A percentile compares a stretch with the other conserved stretches of the same genome.
These are phyloP conservation scores for Monilinia laxa DNA, from an alignment of 2,329 filamentous ascomycete genomes.

Conservation along the genomic window DNA sequence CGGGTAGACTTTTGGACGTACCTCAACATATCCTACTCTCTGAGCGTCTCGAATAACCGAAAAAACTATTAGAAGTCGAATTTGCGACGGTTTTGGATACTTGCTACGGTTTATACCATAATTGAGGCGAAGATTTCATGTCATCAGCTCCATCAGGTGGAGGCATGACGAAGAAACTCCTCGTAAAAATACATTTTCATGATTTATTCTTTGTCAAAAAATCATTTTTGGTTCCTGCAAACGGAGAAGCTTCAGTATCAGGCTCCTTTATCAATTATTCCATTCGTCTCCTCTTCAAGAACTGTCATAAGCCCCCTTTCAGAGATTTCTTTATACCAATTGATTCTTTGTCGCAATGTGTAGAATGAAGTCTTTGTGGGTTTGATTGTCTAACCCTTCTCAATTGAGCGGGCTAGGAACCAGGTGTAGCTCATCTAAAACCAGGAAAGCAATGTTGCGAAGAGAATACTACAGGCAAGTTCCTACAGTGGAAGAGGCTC, in stretches of 20 bases:
- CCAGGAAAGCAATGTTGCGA: not conserved
- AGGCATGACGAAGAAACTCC: not conserved
- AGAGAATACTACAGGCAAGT: not conserved
- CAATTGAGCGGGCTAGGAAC: not conserved
- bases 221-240: not conserved
- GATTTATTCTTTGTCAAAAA: not conserved
- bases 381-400: not conserved
- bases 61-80: not conserved
- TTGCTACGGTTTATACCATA: not conserved
- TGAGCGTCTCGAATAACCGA: not conserved
- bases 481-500: not conserved
- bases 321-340: not conserved
- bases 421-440: not conserved
- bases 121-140: not conserved
- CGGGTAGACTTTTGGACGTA: not conserved
- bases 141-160: not conserved
- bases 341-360: not conserved
- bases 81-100: not conserved
- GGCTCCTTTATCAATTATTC: conserved; percentile 1
- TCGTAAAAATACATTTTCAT: not conserved
- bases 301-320: not conserved
- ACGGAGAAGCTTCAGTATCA: not conserved
- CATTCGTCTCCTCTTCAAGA: not conserved
- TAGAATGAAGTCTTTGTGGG: not conserved
- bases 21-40: not conserved